Conservation (phyloP, 768 basidiomycete genomes). For the Lepiota subincarnata region DNA sequence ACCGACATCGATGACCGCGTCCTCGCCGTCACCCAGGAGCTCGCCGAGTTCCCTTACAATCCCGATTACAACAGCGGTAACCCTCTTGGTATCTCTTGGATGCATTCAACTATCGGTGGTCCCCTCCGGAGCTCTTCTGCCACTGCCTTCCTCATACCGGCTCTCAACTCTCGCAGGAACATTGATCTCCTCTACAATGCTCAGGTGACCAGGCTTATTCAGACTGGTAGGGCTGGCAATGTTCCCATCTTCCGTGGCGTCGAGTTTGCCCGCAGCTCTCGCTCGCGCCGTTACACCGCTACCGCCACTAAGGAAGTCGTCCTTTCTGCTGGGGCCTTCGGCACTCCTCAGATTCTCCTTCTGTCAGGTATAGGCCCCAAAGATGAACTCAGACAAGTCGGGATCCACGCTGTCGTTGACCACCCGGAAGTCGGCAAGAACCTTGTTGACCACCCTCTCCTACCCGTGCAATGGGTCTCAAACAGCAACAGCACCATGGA, state of each 20-base stretch:
- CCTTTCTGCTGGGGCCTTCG: conserved; percentile 18
- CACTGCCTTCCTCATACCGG: conserved; percentile 28
- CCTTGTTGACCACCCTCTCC: conserved; percentile 36
- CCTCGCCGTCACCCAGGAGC: conserved; percentile 31
- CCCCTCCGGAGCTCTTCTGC: conserved; percentile 34
- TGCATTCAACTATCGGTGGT: conserved; percentile 26
- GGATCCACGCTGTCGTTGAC: conserved; percentile 33
- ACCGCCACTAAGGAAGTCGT: conserved; percentile 16
- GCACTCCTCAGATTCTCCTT: conserved; percentile 24
- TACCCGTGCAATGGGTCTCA: conserved; percentile 23
- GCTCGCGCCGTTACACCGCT: conserved; percentile 8
- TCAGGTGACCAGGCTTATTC: conserved; percentile 23
- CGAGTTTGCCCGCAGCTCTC: conserved; percentile 15
- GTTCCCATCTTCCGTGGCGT: conserved; percentile 18
- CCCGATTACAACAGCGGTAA: conserved; percentile 30
- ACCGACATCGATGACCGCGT: conserved; percentile 29
- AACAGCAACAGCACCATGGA: conserved; percentile 22
- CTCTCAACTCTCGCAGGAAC: conserved; percentile 25
- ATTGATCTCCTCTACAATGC: conserved; percentile 30
- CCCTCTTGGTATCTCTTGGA: conserved; percentile 32
- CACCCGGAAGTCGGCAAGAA: conserved; percentile 43
- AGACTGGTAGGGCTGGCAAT: conserved; percentile 10
- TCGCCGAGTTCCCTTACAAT: conserved; percentile 31
- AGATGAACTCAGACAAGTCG: conserved; percentile 28
- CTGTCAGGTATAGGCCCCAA: conserved; percentile 42